Percentiles rank a stretch among this genome's conserved stretches.
phyloP scores from a whole-genome alignment of 2,329 filamentous ascomycete genomes.

The Aspergillus versicolor region DNA sequence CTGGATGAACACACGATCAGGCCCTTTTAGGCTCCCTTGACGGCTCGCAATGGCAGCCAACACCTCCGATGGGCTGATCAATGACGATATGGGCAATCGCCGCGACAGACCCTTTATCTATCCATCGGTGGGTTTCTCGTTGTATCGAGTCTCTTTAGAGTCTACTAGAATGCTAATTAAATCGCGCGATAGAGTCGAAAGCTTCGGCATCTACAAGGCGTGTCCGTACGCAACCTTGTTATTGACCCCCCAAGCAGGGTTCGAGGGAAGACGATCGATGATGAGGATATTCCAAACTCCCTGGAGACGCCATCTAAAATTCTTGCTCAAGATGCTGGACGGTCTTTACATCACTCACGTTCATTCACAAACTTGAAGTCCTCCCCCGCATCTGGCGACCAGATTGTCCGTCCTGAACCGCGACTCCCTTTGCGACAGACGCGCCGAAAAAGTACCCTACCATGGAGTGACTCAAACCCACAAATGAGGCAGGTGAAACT shows the following conservation, averaged over 20 bases:
- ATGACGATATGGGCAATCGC: slow-evolving; percentile 33
- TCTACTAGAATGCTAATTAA: slow-evolving; percentile 15
- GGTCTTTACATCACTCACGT: slow-evolving; percentile 55
- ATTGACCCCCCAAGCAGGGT: slow-evolving; percentile 57
- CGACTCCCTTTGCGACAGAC: slow-evolving; percentile 21
- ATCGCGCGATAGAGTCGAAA: slow-evolving; percentile 68
- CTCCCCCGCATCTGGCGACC: slow-evolving; percentile 5
- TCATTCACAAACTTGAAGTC: slow-evolving; percentile 57
- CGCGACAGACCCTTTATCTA: slow-evolving; percentile 53
- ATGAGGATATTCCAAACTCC: slow-evolving; percentile 67
- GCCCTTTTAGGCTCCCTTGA: slow-evolving; percentile 14
- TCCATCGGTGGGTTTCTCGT: slow-evolving; percentile 44
- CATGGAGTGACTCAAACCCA: slow-evolving; percentile 62
- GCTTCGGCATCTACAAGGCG: slow-evolving; percentile 80
- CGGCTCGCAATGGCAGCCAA: slow-evolving; percentile 21
- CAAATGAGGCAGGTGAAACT: slow-evolving; percentile 69
- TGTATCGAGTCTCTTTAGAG: too few species aligned
- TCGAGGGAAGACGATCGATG: slow-evolving; percentile 68
- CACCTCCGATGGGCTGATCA: slow-evolving; percentile 16
- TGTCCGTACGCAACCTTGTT: slow-evolving; percentile 82
- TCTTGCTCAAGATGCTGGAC: slow-evolving; percentile 51
- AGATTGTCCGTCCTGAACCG: slow-evolving; percentile 15
- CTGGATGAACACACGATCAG: slow-evolving; percentile 8
- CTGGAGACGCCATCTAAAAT: slow-evolving; percentile 68
- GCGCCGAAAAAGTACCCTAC: slow-evolving; percentile 60